A percentile compares a stretch with the other conserved stretches of the same genome.
Conservation (phyloP, 1,284 basidiomycete species). For the Coniophora puteana region DNA sequence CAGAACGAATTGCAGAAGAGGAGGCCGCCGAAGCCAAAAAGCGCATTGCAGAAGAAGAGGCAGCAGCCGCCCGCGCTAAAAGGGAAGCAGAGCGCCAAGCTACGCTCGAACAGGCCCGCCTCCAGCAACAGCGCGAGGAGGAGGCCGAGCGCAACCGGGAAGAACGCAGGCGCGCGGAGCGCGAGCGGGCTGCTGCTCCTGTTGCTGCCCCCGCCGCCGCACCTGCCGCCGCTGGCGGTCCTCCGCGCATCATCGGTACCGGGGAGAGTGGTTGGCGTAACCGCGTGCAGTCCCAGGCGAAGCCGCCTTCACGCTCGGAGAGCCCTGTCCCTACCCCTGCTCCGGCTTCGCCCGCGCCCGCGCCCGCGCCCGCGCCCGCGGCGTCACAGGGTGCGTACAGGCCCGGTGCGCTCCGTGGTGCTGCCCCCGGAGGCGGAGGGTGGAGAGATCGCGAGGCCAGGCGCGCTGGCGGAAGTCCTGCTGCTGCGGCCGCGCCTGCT, state of each 20-base stretch:
- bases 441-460: slow-evolving; percentile 59
- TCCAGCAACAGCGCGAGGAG: slow-evolving; percentile 74
- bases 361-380: slow-evolving; percentile 17
- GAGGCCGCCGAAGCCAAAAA: slow-evolving; percentile 55
- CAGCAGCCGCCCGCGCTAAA: slow-evolving; percentile 48
- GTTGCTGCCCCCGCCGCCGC: slow-evolving; percentile 19
- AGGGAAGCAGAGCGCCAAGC: slow-evolving; percentile 69
- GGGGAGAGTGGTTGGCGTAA: slow-evolving; percentile 28
- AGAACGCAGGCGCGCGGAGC: slow-evolving; percentile 28
- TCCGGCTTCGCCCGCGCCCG: slow-evolving; percentile 20
- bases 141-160: slow-evolving; percentile 63
- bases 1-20: slow-evolving; percentile 55
- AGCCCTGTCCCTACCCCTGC: slow-evolving; percentile 23
- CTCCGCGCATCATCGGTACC: too few species aligned
- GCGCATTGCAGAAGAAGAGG: slow-evolving; percentile 58
- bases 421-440: slow-evolving; percentile 35
- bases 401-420: slow-evolving; percentile 36
- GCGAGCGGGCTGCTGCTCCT: slow-evolving; percentile 19
- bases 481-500: slow-evolving; percentile 15
- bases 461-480: slow-evolving; percentile 26
- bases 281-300: slow-evolving; percentile 29
- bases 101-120: slow-evolving; percentile 51
- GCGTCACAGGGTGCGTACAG: slow-evolving; percentile 36
- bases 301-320: slow-evolving; percentile 31
- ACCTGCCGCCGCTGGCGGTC: too few species aligned